Evolutionary conservation across 2,329 filamentous ascomycete genomes (phyloP).

Genomic region (Escovopsis sp.): DNA sequence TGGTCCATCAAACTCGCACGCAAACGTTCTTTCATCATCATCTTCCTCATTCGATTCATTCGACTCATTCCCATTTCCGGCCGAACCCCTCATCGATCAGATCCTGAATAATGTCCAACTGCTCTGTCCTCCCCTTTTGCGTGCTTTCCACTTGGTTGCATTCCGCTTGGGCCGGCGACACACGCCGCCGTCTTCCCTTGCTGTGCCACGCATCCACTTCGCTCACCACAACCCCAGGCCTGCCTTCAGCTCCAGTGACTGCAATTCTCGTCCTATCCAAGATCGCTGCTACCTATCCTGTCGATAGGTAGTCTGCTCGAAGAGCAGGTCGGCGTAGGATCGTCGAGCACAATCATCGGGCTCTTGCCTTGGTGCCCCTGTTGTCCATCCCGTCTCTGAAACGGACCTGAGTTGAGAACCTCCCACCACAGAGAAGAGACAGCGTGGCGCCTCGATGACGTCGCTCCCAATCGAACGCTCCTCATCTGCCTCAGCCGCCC

Average conservation of each 20-base stretch:
- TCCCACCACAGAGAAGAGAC: not conserved
- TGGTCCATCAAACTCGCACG: slow-evolving; percentile 2
- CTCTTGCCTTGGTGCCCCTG: not conserved
- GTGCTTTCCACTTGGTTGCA: not conserved
- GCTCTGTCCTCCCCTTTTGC: not conserved
- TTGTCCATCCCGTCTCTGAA: not conserved
- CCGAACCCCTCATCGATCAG: not conserved
- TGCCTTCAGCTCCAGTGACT: not conserved
- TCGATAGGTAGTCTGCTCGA: not conserved
- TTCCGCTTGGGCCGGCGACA: not conserved
- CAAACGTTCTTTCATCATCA: not conserved
- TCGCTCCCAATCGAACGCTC: not conserved
- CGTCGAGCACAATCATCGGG: not conserved
- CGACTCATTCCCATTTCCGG: not conserved
- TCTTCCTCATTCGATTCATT: too few species aligned
- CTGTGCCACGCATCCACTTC: not conserved
- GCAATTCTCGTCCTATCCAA: slow-evolving; percentile 4
- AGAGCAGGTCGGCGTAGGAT: not conserved
- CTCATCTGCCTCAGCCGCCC: slow-evolving; percentile 33
- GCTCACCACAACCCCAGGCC: not conserved
- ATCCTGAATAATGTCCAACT: slow-evolving; percentile 7
- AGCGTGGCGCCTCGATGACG: not conserved
- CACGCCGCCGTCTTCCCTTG: not conserved
- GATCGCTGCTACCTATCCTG: not conserved
- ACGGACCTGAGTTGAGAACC: not conserved